These are phyloP conservation scores for Alternaria angustiovoidea DNA, from an alignment of 2,329 filamentous ascomycete genomes.

Conservation along the genomic window DNA sequence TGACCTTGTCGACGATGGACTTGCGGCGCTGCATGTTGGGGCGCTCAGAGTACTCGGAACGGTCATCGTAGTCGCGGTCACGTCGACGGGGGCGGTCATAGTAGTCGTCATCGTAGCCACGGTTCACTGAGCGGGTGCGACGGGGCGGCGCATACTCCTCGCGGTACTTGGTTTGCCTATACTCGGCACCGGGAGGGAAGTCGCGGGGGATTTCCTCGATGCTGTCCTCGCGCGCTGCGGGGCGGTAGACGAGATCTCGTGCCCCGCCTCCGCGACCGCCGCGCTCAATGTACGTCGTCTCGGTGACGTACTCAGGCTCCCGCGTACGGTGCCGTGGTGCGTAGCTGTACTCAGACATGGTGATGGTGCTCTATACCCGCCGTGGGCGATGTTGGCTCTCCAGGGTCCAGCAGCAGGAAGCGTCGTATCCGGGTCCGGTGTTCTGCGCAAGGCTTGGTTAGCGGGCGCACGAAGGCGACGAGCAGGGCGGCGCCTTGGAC, in stretches of 20 bases:
- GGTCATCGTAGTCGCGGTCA: slow-evolving; percentile 59
- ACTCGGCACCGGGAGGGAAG: slow-evolving; percentile 72
- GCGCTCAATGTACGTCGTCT: slow-evolving; percentile 62
- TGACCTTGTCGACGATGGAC: slow-evolving; percentile 63
- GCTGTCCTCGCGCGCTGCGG: slow-evolving; percentile 71
- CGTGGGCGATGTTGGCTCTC: slow-evolving; percentile 19
- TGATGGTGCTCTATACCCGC: slow-evolving; percentile 29
- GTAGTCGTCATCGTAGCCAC: slow-evolving; percentile 64
- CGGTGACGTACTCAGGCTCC: slow-evolving; percentile 60
- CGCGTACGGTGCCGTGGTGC: slow-evolving; percentile 58
- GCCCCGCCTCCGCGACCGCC: slow-evolving; percentile 53
- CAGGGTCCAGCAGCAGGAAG: slow-evolving; percentile 17
- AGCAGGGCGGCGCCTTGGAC: slow-evolving; percentile 10
- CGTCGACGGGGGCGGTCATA: slow-evolving; percentile 50
- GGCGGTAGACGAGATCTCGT: slow-evolving; percentile 60
- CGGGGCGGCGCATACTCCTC: slow-evolving; percentile 62
- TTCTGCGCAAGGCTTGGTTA: slow-evolving; percentile 29
- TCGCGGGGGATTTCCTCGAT: slow-evolving; percentile 87
- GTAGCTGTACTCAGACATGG: slow-evolving; percentile 61
- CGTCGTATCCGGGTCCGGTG: slow-evolving; percentile 13
- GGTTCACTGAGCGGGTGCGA: slow-evolving; percentile 70
- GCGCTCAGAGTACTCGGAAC: slow-evolving; percentile 54
- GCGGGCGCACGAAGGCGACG: slow-evolving; percentile 15
- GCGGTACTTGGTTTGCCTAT: slow-evolving; percentile 57
- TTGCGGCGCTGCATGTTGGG: slow-evolving; percentile 59